These are phyloP conservation scores for Helotiales sp. DNA, from an alignment of 2,329 filamentous ascomycete species.

Conservation along the genomic window DNA sequence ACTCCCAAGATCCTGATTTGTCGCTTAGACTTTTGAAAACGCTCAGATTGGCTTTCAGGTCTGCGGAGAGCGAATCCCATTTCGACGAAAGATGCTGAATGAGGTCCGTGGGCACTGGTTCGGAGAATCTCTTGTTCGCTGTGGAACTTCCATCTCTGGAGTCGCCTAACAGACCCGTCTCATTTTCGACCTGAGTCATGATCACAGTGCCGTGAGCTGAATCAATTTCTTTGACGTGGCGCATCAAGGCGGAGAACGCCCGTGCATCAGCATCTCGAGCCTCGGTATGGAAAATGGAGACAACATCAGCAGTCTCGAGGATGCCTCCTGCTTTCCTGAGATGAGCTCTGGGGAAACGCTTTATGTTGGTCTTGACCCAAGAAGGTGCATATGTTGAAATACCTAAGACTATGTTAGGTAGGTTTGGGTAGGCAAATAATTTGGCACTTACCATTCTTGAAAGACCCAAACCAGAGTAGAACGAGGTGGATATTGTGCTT, in stretches of 20 bases:
- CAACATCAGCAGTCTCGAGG: conserved; percentile 34
- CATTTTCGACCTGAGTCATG: conserved; percentile 60
- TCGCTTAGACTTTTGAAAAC: conserved; percentile 3
- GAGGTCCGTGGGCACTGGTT: conserved; percentile 39
- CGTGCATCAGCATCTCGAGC: conserved; percentile 39
- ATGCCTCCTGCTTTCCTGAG: conserved; percentile 30
- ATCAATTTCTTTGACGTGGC: conserved; percentile 45
- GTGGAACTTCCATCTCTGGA: conserved; percentile 46
- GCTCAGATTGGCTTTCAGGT: conserved; percentile 16
- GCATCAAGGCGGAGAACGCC: conserved; percentile 41
- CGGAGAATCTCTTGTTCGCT: conserved; percentile 43
- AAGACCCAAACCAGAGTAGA: conserved; percentile 48
- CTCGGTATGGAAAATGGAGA: conserved; percentile 40
- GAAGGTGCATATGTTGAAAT: conserved; percentile 40
- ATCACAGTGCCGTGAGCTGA: conserved; percentile 48
- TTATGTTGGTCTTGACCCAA: conserved; percentile 39
- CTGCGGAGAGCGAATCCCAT: conserved; percentile 30
- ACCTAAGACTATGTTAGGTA: conserved; percentile 18
- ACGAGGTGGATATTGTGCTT: conserved; percentile 41
- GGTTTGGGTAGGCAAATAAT: not conserved
- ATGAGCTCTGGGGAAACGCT: conserved; percentile 34
- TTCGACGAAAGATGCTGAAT: conserved; percentile 33
- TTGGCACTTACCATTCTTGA: conserved; percentile 43
- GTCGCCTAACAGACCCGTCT: conserved; percentile 52
- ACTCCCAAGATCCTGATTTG: conserved; percentile 35